phyloP scores from a whole-genome alignment of 176 grass and related monocot genomes.

The Aechmea fasciata region DNA sequence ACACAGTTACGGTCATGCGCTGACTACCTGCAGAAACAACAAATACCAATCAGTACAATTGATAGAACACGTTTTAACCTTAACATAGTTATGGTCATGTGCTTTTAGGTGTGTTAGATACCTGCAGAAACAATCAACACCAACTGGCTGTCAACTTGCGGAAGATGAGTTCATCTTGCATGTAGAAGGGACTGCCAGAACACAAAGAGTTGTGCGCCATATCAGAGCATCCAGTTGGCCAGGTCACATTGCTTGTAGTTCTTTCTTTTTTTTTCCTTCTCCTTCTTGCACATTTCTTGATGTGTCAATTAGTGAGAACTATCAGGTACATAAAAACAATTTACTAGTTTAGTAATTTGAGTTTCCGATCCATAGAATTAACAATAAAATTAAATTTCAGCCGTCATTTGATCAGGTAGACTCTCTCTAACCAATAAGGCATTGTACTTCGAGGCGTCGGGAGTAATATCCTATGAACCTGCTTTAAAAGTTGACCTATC shows the following conservation, averaged over 20 bases:
- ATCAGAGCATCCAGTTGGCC: conserved; percentile 61
- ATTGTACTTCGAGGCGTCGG: conserved; percentile 73
- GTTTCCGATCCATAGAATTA: background rate
- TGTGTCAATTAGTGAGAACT: background rate
- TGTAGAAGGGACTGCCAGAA: conserved; percentile 56
- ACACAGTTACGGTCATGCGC: no score
- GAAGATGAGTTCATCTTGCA: conserved; percentile 81
- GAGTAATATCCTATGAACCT: conserved; percentile 53
- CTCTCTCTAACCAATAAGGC: conserved; percentile 75
- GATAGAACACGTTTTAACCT: no score
- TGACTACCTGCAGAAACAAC: no score
- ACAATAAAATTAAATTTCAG: background rate
- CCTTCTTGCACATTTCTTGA: conserved; percentile 6
- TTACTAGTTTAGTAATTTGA: background rate
- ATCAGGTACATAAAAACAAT: no score
- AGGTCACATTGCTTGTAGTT: conserved; percentile 31
- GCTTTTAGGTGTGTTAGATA: conserved; percentile 44
- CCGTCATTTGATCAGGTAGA: conserved; percentile 39
- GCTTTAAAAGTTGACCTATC: conserved; percentile 68
- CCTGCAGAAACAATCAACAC: conserved; percentile 44
- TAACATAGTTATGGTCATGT: no score
- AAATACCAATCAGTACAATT: no score
- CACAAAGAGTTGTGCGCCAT: conserved; percentile 79
- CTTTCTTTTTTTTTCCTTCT: conserved; percentile 12
- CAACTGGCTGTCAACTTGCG: conserved; percentile 53